Conservation (phyloP, 305 asterid genomes). For the Withania somnifera region DNA sequence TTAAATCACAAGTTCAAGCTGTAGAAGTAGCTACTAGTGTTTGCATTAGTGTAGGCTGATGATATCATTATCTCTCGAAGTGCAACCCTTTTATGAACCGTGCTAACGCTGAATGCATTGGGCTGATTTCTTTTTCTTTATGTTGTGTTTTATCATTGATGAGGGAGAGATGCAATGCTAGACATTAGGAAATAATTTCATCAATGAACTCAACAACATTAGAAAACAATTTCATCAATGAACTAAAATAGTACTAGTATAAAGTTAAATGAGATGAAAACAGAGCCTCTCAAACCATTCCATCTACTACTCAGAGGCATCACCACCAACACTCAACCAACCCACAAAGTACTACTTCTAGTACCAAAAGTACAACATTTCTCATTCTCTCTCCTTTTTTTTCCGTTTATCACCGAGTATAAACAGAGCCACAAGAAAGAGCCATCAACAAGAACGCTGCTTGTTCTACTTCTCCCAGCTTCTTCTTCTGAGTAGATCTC, state of each 20-base stretch:
- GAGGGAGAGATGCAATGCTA: background rate
- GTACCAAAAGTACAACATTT: background rate
- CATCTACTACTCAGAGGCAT: background rate
- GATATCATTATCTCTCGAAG: too few relatives aligned
- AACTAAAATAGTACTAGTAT: background rate
- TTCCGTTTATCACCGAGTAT: background rate
- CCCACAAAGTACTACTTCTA: background rate
- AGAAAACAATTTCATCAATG: background rate
- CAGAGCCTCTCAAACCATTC: background rate
- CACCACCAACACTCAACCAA: background rate
- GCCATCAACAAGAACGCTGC: constrained; percentile 16
- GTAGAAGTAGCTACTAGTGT: background rate
- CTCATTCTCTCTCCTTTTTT: background rate
- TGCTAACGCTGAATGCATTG: too few relatives aligned
- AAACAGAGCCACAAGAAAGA: constrained; percentile 13
- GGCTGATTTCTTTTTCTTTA: too few relatives aligned
- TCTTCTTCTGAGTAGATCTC: constrained; percentile 32
- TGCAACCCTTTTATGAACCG: too few relatives aligned
- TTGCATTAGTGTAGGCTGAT: background rate
- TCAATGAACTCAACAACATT: background rate
- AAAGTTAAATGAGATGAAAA: background rate
- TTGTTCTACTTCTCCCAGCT: constrained; percentile 15
- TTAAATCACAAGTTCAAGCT: background rate
- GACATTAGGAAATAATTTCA: background rate
- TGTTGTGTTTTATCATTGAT: background rate